Conservation (phyloP, 768 basidiomycete species). For the Candolleomyces eurysporus region DNA sequence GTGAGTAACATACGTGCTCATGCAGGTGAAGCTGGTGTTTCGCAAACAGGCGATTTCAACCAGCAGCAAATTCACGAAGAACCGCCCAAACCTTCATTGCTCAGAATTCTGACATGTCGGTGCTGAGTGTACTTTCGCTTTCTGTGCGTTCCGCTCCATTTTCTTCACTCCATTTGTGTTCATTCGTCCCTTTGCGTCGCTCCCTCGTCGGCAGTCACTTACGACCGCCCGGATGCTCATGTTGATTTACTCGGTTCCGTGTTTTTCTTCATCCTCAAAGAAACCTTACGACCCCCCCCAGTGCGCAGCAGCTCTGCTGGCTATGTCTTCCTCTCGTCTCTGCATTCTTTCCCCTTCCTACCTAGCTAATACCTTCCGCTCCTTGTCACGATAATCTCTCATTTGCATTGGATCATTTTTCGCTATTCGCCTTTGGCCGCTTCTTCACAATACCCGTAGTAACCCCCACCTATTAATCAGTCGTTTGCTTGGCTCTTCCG, state of each 20-base stretch:
- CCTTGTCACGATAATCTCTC: background rate
- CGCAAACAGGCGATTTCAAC: slow-evolving; percentile 55
- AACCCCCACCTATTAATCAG: background rate
- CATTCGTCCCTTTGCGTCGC: background rate
- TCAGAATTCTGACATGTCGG: slow-evolving; percentile 75
- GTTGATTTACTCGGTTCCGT: background rate
- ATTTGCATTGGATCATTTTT: background rate
- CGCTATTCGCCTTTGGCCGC: background rate
- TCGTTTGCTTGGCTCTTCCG: background rate
- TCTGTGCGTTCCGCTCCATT: slow-evolving; percentile 18
- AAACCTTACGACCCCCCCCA: background rate
- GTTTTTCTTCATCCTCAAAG: background rate
- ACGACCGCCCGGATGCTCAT: background rate
- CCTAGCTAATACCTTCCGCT: background rate
- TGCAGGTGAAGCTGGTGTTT: slow-evolving; percentile 66
- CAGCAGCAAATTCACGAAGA: slow-evolving; percentile 56
- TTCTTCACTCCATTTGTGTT: slow-evolving; percentile 10
- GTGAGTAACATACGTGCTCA: slow-evolving; percentile 70
- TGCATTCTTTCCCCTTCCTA: background rate
- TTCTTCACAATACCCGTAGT: background rate
- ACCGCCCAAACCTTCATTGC: slow-evolving; percentile 51
- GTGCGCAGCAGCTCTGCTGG: background rate
- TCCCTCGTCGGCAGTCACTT: background rate
- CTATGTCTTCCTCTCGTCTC: no score
- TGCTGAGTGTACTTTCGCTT: slow-evolving; percentile 47